Evolutionary conservation across 495 filamentous ascomycete genomes (phyloP).

Genomic region (Neurospora sp.): DNA sequence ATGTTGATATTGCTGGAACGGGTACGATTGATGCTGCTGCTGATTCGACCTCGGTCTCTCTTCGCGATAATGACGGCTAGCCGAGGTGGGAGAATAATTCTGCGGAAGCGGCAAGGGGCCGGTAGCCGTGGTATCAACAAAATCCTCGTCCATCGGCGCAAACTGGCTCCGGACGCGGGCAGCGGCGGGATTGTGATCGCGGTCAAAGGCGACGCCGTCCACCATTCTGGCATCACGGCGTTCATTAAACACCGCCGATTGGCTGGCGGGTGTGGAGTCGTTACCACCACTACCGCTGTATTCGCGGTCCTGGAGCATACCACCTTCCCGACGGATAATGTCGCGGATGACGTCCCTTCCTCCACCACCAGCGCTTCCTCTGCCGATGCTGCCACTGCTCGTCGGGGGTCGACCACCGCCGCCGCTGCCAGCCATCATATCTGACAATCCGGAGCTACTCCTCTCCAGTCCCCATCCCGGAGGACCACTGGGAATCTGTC

Average conservation of each 20-base stretch:
- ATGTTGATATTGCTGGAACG: slow-evolving; percentile 5
- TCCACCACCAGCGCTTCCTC: neutral
- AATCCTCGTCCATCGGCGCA: slow-evolving; percentile 21
- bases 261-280: slow-evolving; percentile 28
- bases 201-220: slow-evolving; percentile 34
- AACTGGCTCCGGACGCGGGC: slow-evolving; percentile 11
- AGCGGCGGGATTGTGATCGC: neutral
- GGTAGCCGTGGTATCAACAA: slow-evolving; percentile 34
- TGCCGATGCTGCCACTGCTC: neutral
- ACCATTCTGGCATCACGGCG: slow-evolving; percentile 33
- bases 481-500: neutral
- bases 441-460: slow-evolving; percentile 33
- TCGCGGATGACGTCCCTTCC: neutral
- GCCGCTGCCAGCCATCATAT: slow-evolving; percentile 10
- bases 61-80: slow-evolving; percentile 19
- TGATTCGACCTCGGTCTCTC: slow-evolving; percentile 23
- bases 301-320: slow-evolving; percentile 2
- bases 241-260: slow-evolving; percentile 25
- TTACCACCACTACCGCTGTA: slow-evolving; percentile 10
- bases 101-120: slow-evolving; percentile 29
- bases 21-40: slow-evolving; percentile 8
- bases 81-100: slow-evolving; percentile 7
- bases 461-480: slow-evolving; percentile 27
- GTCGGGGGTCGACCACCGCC: neutral
- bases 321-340: neutral